Evolutionary conservation across 78 protist species (phyloP).

Genomic region (Dictyostelium citrinum): DNA sequence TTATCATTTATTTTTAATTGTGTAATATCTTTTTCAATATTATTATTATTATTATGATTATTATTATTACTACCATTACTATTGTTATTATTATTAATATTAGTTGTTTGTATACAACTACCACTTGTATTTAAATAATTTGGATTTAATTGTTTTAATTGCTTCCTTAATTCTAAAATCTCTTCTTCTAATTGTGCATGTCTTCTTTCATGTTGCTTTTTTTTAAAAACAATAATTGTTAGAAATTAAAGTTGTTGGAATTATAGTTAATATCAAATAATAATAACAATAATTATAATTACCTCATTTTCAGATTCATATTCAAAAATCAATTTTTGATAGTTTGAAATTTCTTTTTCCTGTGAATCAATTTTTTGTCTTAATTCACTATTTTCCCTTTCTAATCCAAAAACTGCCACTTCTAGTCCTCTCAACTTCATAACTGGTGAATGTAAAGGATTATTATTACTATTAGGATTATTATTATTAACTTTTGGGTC

Average conservation of each 20-base stretch:
- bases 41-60: not conserved
- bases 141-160: constrained; percentile 25
- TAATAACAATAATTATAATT: not conserved
- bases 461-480: not conserved
- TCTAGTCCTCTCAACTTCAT: constrained; percentile 48
- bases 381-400: constrained; percentile 58
- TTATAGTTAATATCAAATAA: too few relatives aligned
- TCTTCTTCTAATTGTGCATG: constrained; percentile 73
- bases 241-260: too few relatives aligned
- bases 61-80: not conserved
- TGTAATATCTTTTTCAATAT: not conserved
- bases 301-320: constrained; percentile 65
- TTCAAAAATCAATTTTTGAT: not conserved
- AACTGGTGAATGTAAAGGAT: constrained; percentile 62
- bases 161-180: constrained; percentile 57
- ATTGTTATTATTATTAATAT: constrained; percentile 11
- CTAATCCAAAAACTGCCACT: constrained; percentile 59
- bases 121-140: not conserved
- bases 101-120: not conserved
- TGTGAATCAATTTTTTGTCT: constrained; percentile 47
- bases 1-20: not conserved
- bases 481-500: not conserved
- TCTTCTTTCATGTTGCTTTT: constrained; percentile 57
- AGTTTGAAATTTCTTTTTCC: constrained; percentile 12
- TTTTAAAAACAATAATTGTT: too few relatives aligned